A percentile compares a stretch with the other conserved stretches of the same genome.
Conservation (phyloP, 75 land plant genomes). For the Cupressus sempervirens region DNA sequence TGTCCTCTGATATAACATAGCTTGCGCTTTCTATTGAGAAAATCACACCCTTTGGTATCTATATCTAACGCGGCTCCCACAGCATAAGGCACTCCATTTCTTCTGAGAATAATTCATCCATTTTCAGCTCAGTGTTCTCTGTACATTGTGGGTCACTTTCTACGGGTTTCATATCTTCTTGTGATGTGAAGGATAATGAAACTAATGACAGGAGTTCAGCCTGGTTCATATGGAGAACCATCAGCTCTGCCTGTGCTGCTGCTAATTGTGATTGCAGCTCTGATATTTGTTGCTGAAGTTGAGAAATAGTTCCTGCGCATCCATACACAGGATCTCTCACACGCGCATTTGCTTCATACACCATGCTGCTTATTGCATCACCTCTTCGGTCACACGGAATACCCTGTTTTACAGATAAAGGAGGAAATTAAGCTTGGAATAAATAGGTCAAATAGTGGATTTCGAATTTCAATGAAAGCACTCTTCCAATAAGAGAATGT, state of each 20-base stretch:
- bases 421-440: no score
- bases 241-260: background rate
- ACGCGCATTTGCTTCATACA: conserved; percentile 13
- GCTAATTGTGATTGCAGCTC: conserved; percentile 6
- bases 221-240: background rate
- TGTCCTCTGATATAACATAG: no score
- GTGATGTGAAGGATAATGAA: background rate
- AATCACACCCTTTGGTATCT: no score
- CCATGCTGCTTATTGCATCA: conserved; percentile 5
- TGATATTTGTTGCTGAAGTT: background rate
- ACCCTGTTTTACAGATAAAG: no score
- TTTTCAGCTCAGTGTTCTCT: background rate
- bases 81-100: no score
- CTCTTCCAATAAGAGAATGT: background rate
- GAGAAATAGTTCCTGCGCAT: background rate
- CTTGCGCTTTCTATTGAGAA: no score
- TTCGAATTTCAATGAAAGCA: background rate
- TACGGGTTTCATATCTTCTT: background rate
- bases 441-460: no score
- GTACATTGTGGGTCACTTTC: background rate
- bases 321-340: conserved; percentile 2
- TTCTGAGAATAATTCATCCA: background rate
- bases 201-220: background rate
- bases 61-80: no score
- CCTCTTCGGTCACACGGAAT: background rate